Conservation (phyloP, 305 asterid species). For the Solanum hybrid region DNA sequence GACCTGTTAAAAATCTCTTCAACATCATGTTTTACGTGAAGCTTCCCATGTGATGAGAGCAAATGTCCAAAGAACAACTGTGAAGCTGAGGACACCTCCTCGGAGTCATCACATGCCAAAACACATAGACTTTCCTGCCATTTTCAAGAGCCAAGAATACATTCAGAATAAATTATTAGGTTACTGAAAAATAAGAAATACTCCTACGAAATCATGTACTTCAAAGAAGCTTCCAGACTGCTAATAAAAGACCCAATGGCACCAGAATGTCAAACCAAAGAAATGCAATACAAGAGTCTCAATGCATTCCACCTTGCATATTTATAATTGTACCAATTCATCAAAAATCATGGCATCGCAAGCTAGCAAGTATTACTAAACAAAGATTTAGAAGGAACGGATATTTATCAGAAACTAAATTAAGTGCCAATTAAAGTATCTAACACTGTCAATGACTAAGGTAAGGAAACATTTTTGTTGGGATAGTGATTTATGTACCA, state of each 20-base stretch:
- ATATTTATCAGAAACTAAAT: background rate
- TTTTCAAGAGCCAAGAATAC: background rate
- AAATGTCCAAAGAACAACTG: slow-evolving; percentile 38
- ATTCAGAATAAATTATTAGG: background rate
- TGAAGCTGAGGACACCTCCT: slow-evolving; percentile 68
- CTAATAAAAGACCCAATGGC: background rate
- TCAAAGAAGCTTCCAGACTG: background rate
- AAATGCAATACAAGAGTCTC: background rate
- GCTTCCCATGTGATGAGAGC: slow-evolving; percentile 40
- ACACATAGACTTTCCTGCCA: slow-evolving; percentile 73
- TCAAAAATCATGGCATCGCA: background rate
- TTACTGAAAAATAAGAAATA: background rate
- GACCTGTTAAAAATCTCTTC: slow-evolving; percentile 65
- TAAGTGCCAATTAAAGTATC: background rate
- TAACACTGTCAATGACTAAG: background rate
- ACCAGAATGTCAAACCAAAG: background rate
- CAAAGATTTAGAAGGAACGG: background rate
- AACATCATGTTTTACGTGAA: slow-evolving; percentile 39
- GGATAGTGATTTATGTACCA: background rate
- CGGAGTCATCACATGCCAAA: slow-evolving; percentile 75
- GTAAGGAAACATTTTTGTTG: background rate
- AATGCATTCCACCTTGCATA: background rate
- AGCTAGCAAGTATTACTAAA: background rate
- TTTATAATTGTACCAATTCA: background rate
- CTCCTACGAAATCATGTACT: background rate